These are phyloP conservation scores for Hemisphaericaspora subhashii DNA, from an alignment of 1,139 yeast genomes.

Conservation along the genomic window DNA sequence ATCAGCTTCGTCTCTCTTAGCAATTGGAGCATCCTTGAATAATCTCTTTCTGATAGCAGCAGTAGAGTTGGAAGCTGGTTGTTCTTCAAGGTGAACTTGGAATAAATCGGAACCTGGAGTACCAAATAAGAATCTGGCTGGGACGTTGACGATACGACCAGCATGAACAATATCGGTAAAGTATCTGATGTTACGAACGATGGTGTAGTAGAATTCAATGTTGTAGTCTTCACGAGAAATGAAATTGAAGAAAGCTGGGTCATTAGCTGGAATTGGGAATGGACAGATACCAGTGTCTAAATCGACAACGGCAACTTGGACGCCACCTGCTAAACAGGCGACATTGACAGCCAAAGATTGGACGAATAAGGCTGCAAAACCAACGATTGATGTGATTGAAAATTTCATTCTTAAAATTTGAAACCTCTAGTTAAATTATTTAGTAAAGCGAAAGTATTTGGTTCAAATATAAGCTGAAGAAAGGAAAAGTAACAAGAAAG, in stretches of 20 bases:
- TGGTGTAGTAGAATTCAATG: constrained; percentile 39
- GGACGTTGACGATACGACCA: constrained; percentile 34
- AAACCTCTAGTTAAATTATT: not conserved
- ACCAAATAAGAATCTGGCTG: constrained; percentile 33
- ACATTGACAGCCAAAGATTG: constrained; percentile 31
- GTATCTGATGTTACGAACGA: constrained; percentile 23
- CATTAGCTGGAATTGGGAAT: constrained; percentile 33
- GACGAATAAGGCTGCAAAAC: constrained; percentile 22
- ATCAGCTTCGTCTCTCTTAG: constrained; percentile 31
- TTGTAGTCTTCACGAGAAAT: constrained; percentile 32
- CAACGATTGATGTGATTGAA: constrained; percentile 12
- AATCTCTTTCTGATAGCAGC: constrained; percentile 46
- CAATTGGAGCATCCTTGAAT: constrained; percentile 16
- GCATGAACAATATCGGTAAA: constrained; percentile 38
- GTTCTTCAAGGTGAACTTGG: constrained; percentile 30
- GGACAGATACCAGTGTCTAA: constrained; percentile 44
- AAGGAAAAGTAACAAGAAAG: constrained; percentile 1
- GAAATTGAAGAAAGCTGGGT: constrained; percentile 30
- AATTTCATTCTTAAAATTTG: constrained; percentile 8
- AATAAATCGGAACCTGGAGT: constrained; percentile 25
- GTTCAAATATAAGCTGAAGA: constrained; percentile 1
- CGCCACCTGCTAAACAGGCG: constrained; percentile 40
- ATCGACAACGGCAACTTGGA: constrained; percentile 35
- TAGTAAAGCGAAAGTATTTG: constrained; percentile 7
- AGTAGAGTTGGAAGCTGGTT: constrained; percentile 41